Conservation (phyloP, 192 early-diverging fungal species). For the Coemansia sp. region DNA sequence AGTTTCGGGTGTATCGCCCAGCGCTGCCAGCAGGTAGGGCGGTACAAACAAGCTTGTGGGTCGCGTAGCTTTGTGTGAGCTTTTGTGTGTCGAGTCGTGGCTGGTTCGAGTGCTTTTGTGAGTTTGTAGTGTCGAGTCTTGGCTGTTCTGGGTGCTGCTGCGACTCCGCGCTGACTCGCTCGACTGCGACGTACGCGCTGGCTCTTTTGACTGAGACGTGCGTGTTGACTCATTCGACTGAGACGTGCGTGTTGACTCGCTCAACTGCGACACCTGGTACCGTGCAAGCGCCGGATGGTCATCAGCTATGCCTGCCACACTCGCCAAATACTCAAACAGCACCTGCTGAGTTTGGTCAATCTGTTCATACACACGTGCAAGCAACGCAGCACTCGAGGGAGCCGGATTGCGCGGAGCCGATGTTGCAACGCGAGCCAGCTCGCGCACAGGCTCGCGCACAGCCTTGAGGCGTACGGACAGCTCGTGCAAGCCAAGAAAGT, state of each 20-base stretch:
- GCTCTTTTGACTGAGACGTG: not conserved
- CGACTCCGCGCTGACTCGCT: conserved; percentile 15
- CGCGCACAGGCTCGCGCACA: conserved; percentile 45
- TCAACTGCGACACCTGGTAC: not conserved
- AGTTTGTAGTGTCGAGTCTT: conserved; percentile 20
- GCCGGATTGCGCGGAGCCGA: not conserved
- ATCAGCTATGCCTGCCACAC: conserved; percentile 21
- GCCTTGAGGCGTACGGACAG: conserved; percentile 38
- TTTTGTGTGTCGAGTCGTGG: conserved; percentile 21
- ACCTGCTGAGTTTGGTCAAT: conserved; percentile 26
- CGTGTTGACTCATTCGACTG: not conserved
- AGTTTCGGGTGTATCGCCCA: not conserved
- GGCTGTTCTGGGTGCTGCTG: conserved; percentile 37
- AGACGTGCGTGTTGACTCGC: not conserved
- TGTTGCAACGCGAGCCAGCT: conserved; percentile 30
- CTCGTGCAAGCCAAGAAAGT: conserved; percentile 29
- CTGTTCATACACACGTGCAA: conserved; percentile 32
- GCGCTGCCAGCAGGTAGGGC: not conserved
- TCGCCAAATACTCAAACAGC: conserved; percentile 30
- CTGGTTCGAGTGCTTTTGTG: conserved; percentile 28
- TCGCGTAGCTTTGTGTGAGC: conserved; percentile 4
- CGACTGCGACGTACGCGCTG: not conserved
- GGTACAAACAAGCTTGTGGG: conserved; percentile 19
- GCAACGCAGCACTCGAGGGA: conserved; percentile 3
- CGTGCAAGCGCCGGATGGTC: conserved; percentile 20